phyloP scores from a whole-genome alignment of 768 basidiomycete genomes.

The Amanita phalloides region DNA sequence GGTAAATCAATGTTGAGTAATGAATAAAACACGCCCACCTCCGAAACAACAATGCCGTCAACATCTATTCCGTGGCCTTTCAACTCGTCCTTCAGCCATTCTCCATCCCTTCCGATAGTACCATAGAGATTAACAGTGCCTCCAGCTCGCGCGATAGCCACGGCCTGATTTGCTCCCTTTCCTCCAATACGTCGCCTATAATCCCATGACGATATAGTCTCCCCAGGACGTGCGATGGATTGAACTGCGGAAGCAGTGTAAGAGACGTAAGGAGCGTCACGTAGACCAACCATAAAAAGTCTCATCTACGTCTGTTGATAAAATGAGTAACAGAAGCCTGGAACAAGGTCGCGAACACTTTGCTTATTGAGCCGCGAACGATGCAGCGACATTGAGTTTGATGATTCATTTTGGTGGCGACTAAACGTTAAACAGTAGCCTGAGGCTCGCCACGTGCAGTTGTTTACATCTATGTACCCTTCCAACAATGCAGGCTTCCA shows the following conservation, averaged over 20 bases:
- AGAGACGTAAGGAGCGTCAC: not conserved
- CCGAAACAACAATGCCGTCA: slow-evolving; percentile 23
- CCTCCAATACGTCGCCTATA: slow-evolving; percentile 45
- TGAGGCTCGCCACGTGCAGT: too few species aligned
- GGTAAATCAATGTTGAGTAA: not conserved
- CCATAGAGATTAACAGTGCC: slow-evolving; percentile 37
- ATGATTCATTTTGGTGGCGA: too few species aligned
- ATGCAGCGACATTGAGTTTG: not conserved
- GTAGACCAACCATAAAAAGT: slow-evolving; percentile 37
- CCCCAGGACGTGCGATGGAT: slow-evolving; percentile 42
- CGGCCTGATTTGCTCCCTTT: slow-evolving; percentile 58
- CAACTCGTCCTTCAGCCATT: slow-evolving; percentile 34
- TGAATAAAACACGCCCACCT: slow-evolving; percentile 18
- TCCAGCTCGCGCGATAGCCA: slow-evolving; percentile 43
- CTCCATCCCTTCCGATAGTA: slow-evolving; percentile 42
- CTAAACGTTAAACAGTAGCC: too few species aligned
- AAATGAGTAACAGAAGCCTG: not conserved
- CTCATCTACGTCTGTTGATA: slow-evolving; percentile 38
- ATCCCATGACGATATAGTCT: slow-evolving; percentile 44
- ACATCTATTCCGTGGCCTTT: slow-evolving; percentile 28
- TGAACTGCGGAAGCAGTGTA: slow-evolving; percentile 24
- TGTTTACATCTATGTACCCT: too few species aligned
- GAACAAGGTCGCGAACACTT: not conserved
- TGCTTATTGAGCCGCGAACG: slow-evolving; percentile 5
- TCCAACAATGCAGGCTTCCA: not conserved